Conservation (phyloP, 1,139 yeast species). For the Kurtzmaniella quercitrusa region DNA sequence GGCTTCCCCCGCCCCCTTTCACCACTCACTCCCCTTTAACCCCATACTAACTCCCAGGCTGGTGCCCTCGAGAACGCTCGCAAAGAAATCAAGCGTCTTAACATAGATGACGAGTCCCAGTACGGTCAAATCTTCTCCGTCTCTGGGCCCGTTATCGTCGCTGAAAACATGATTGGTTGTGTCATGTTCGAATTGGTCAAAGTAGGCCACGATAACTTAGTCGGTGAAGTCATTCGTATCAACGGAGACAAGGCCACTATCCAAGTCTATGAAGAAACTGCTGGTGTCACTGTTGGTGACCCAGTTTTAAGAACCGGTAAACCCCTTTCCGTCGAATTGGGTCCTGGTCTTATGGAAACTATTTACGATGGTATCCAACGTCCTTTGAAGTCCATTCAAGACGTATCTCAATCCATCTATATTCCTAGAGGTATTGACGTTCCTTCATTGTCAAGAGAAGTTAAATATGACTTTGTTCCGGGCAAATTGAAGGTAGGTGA, state of each 20-base stretch:
- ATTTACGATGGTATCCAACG: constrained; percentile 99
- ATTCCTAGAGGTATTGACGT: constrained; percentile 98
- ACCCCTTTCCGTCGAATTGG: constrained; percentile 95
- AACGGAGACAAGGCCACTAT: constrained; percentile 95
- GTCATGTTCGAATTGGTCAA: constrained; percentile 98
- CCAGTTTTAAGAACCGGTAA: constrained; percentile 97
- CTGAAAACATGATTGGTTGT: constrained; percentile 98
- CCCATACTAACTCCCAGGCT: constrained; percentile 51
- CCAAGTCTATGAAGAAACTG: constrained; percentile 98
- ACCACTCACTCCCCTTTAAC: not conserved
- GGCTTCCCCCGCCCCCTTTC: too few relatives aligned
- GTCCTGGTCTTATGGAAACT: constrained; percentile 99
- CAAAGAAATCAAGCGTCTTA: constrained; percentile 83
- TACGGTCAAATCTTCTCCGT: constrained; percentile 90
- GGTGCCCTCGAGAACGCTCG: constrained; percentile 98
- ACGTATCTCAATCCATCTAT: constrained; percentile 82
- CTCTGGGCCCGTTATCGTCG: constrained; percentile 95
- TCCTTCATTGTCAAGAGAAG: constrained; percentile 82
- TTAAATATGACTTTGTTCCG: constrained; percentile 84
- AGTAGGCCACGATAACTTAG: constrained; percentile 95
- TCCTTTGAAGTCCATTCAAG: constrained; percentile 90
- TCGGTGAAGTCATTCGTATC: constrained; percentile 97
- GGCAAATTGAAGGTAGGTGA: constrained; percentile 82
- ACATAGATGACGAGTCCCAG: constrained; percentile 72
- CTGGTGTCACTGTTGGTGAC: constrained; percentile 98